phyloP scores from a whole-genome alignment of 352 stramenopile species.

The Phytopythium ostracodes region DNA sequence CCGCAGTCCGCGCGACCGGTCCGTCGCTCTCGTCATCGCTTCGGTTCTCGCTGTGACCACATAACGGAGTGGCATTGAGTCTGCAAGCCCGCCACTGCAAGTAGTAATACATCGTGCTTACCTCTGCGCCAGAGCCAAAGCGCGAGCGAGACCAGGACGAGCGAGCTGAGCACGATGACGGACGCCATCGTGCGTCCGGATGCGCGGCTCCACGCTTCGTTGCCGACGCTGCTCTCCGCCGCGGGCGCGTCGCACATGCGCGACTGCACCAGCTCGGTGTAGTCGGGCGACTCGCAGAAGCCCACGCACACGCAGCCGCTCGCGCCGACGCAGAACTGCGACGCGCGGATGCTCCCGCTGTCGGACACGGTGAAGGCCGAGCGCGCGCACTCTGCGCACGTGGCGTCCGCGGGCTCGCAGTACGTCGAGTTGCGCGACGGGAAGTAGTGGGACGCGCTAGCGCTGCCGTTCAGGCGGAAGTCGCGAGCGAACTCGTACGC shows the following conservation, averaged over 20 bases:
- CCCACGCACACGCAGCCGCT: constrained; percentile 28
- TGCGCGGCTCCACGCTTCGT: not conserved
- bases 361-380: constrained; percentile 12
- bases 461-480: constrained; percentile 24
- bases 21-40: constrained; percentile 2
- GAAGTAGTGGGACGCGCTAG: constrained; percentile 24
- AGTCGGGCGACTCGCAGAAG: constrained; percentile 30
- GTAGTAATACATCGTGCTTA: not conserved
- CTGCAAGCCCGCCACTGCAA: not conserved
- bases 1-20: not conserved
- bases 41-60: not conserved
- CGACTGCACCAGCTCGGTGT: constrained; percentile 12
- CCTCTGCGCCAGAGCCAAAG: constrained; percentile 7
- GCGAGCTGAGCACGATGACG: not conserved
- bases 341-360: constrained; percentile 11
- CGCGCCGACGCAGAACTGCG: constrained; percentile 26
- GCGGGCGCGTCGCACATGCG: constrained; percentile 1
- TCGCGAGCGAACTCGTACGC: constrained; percentile 26
- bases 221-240: not conserved
- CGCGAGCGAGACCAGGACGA: not conserved
- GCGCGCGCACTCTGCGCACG: constrained; percentile 6
- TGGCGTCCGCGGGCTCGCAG: constrained; percentile 26
- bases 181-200: not conserved
- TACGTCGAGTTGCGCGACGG: constrained; percentile 34
- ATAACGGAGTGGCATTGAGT: not conserved